A percentile compares a stretch with the other conserved stretches of the same genome.
phyloP scores from a whole-genome alignment of 2,329 filamentous ascomycete species.

The Myriangium duriaei region DNA sequence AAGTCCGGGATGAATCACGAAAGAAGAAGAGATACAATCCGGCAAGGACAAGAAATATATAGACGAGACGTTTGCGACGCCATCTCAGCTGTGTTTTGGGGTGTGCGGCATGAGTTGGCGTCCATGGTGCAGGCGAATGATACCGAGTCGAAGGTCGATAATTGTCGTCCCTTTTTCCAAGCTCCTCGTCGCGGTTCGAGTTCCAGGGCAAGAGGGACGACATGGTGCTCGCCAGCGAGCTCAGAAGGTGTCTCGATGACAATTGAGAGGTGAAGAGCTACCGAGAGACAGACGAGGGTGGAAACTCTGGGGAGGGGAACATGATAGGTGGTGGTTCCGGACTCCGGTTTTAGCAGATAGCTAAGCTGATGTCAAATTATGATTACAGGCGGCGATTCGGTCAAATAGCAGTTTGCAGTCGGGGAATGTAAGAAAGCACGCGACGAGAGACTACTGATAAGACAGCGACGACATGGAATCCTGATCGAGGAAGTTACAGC shows the following conservation, averaged over 20 bases:
- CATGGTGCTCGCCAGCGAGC: too few relatives aligned
- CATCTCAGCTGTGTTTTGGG: slow-evolving; percentile 24
- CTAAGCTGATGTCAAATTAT: too few relatives aligned
- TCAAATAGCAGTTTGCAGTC: too few relatives aligned
- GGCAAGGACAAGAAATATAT: slow-evolving; percentile 30
- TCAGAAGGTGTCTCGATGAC: too few relatives aligned
- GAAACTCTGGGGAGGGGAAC: slow-evolving; percentile 1
- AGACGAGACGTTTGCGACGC: slow-evolving; percentile 38
- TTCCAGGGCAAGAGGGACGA: slow-evolving; percentile 25
- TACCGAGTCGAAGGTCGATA: slow-evolving; percentile 28
- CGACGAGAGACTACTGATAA: too few relatives aligned
- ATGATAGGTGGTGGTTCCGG: too few relatives aligned
- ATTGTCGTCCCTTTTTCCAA: slow-evolving; percentile 54
- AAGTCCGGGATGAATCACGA: slow-evolving; percentile 30
- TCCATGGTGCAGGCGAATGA: slow-evolving; percentile 10
- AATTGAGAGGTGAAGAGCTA: not conserved
- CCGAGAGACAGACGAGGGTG: not conserved
- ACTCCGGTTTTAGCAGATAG: too few relatives aligned
- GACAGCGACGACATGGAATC: too few relatives aligned
- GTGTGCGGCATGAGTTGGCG: not conserved
- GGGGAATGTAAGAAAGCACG: too few relatives aligned
- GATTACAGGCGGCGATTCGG: too few relatives aligned
- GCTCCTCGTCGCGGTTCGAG: slow-evolving; percentile 42
- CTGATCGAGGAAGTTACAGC: too few relatives aligned
- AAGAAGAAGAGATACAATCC: slow-evolving; percentile 52